phyloP scores from a whole-genome alignment of 106 monocot genomes.

The Phalaenopsis equestris region DNA sequence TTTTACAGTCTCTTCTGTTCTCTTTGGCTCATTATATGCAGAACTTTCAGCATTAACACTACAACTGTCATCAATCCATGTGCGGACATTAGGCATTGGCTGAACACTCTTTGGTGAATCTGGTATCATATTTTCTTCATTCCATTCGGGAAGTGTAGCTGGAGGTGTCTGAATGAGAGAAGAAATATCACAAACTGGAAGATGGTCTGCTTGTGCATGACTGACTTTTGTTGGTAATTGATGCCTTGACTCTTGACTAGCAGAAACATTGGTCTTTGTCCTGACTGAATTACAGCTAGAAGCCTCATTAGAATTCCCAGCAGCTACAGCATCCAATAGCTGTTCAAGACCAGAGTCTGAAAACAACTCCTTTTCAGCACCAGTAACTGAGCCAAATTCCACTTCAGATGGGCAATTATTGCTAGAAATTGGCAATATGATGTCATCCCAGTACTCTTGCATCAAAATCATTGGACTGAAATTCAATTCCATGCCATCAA shows the following conservation, averaged over 20 bases:
- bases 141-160: conserved; percentile 13
- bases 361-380: conserved; percentile 16
- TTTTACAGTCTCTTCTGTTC: conserved; percentile 35
- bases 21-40: conserved; percentile 24
- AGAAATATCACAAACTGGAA: conserved; percentile 7
- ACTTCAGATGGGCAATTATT: conserved; percentile 20
- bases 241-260: conserved; percentile 14
- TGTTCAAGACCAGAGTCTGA: conserved; percentile 38
- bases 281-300: conserved; percentile 17
- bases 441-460: conserved; percentile 39
- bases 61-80: conserved; percentile 47
- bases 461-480: conserved; percentile 13
- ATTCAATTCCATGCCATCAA: conserved; percentile 54
- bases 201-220: background rate
- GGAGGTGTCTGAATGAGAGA: conserved; percentile 12
- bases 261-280: conserved; percentile 3
- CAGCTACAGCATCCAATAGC: conserved; percentile 25
- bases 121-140: conserved; percentile 16
- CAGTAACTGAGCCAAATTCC: conserved; percentile 7
- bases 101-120: conserved; percentile 13
- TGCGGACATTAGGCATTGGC: conserved; percentile 11
- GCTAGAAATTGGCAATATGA: conserved; percentile 14
- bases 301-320: conserved; percentile 16
- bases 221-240: conserved; percentile 10
- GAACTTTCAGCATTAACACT: conserved; percentile 41